phyloP scores from a whole-genome alignment of 148 eudicot species.

The Persicaria tinctoria region DNA sequence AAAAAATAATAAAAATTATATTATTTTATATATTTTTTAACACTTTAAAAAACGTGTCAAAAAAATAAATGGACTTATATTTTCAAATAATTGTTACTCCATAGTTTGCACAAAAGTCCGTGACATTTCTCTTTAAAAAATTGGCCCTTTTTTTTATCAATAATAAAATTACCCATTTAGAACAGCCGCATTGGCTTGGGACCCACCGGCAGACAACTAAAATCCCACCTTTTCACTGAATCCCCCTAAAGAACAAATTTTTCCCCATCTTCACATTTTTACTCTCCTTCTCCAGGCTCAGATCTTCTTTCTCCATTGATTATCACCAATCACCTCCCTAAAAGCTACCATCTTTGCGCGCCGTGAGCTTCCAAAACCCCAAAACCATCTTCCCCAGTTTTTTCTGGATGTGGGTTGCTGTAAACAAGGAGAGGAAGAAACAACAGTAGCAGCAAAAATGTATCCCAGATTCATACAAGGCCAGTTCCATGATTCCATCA shows the following conservation, averaged over 20 bases:
- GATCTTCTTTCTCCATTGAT: neutral
- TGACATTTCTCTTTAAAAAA: neutral
- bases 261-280: slow-evolving; percentile 6
- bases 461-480: slow-evolving; percentile 43
- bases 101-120: too few species aligned
- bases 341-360: neutral
- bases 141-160: neutral
- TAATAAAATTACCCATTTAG: neutral
- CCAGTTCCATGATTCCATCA: slow-evolving; percentile 24
- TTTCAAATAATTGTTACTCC: too few species aligned
- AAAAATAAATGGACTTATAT: too few species aligned
- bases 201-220: slow-evolving; percentile 3
- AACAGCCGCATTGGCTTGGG: neutral
- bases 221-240: slow-evolving; percentile 11
- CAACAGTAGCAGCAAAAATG: slow-evolving; percentile 13
- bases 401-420: slow-evolving; percentile 4
- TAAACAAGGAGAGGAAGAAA: neutral
- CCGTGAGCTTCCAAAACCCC: neutral
- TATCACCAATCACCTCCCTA: neutral
- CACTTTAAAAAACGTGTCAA: too few species aligned
- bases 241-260: neutral
- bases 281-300: slow-evolving; percentile 11
- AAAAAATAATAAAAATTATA: too few species aligned
- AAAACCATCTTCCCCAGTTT: neutral
- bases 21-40: too few species aligned